Conservation (phyloP, 352 stramenopile genomes). For the Phytopythium sindhum region DNA sequence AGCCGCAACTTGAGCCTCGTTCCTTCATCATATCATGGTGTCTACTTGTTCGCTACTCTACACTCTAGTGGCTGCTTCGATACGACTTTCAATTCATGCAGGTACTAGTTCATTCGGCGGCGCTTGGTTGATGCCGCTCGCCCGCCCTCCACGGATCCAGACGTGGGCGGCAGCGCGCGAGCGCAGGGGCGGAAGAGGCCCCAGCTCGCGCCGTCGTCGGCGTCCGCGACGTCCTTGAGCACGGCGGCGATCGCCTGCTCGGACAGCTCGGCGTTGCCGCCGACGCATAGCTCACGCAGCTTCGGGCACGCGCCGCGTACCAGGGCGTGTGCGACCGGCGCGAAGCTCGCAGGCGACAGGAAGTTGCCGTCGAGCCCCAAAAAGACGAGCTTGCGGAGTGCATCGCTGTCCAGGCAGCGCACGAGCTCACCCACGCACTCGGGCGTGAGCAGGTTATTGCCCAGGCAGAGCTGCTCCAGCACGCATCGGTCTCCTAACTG, state of each 20-base stretch:
- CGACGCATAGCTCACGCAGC: slow-evolving; percentile 23
- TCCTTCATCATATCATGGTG: not conserved
- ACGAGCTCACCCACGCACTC: slow-evolving; percentile 10
- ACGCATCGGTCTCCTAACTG: not conserved
- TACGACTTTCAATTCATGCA: too few relatives aligned
- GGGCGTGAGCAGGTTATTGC: slow-evolving; percentile 22
- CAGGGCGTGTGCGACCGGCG: slow-evolving; percentile 11
- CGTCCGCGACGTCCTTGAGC: slow-evolving; percentile 17
- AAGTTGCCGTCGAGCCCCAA: slow-evolving; percentile 28
- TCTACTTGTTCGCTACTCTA: not conserved
- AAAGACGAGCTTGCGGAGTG: slow-evolving; percentile 14
- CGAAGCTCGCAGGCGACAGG: slow-evolving; percentile 14
- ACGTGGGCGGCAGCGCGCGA: not conserved
- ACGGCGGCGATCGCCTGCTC: slow-evolving; percentile 10
- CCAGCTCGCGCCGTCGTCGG: slow-evolving; percentile 14
- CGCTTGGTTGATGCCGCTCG: not conserved
- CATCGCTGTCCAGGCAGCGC: slow-evolving; percentile 5
- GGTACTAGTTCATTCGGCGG: not conserved
- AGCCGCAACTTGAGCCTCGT: not conserved
- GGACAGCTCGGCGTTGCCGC: slow-evolving; percentile 16
- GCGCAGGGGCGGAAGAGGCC: slow-evolving; percentile 12
- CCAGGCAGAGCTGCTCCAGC: slow-evolving; percentile 20
- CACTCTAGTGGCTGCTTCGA: not conserved
- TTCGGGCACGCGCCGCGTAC: slow-evolving; percentile 10
- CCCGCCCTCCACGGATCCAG: not conserved